Base-by-base conservation (phyloP, 2,329 filamentous ascomycete species). In the Sporothrix humicola region DNA sequence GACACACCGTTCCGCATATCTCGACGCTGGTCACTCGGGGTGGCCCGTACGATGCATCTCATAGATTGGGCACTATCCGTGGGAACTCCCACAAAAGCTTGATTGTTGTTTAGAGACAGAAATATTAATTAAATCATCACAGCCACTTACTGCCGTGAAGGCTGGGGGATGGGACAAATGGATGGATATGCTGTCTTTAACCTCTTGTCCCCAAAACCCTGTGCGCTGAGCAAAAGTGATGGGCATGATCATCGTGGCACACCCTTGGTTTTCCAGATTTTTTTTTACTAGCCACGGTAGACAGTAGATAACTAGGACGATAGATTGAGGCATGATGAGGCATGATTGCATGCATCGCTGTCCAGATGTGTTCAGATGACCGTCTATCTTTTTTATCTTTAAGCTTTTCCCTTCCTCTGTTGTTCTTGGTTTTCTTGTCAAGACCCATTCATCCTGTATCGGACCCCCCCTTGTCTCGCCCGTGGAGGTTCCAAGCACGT, bases 401-500 rank as follows among this genome's bases (percentile, higher is more conserved):
- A 5, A 7, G 54, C 20, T 12, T 63, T 48, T 9, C 23, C 37
- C 17, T 4, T 69, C 12, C 8, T 42, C 15, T 23, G 17, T 52
- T 37, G 2, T n/a, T 20, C 20, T 68, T 7, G 10, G n/a, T 23
- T 26, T 17, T 50, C 37, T 31, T 37, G 31, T 44, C 23, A n/a
- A 15, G 48, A 17, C 31, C 17, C 17, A 44, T 37, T 44, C 59
- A 17, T 63, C 59, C 37, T 63, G 31, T 63, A 37, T 66, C n/a
- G 37, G 37, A 26, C 7, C 15, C 52, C 52, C 52, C n/a, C 56
- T 50, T 71, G 42, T 63, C 42, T 71, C 42, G 42, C 69, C 54
- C 69, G 56, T 61, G 69, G 42, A 48, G 69, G 20, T 71, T 71
- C 48, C 31, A 54, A 69, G 66, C 48, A 69, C 66, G 66, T 56